Base-by-base conservation (phyloP, 306 rosid genomes). In the Quercus cerris region DNA sequence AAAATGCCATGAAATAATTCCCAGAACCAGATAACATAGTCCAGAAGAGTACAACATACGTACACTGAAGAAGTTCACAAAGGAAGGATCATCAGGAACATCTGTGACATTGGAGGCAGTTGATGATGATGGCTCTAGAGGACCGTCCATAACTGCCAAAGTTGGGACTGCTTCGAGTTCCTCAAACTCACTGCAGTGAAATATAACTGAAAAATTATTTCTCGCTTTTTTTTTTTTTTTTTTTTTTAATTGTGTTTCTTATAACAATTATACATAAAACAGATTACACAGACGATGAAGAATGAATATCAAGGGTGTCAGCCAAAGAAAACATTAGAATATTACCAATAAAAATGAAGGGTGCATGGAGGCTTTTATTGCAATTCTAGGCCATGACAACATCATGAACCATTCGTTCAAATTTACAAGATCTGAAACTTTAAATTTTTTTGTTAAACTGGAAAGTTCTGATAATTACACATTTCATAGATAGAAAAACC, bases 131-230 rank as follows among this genome's bases (percentile, higher is more conserved):
- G 92, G 88, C 44, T 86, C 92, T 20, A 84, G 85, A 70, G 89
- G 92, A 86, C 89, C 92, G 68, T 88, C 89, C 79, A 88, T 88
- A 57, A 88, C 88, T 84, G 92, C 92, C 90, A 86, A 66, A 38
- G 92, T 88, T 67, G 90, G 90, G 31, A 88, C 92, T 46, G 92
- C 89, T 77, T 88, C 90, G 54, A 88, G 82, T 73, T 88, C 89
- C 82, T 86, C 92, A 80, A 88, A 88, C 78, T 84, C 92, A 14
- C 92, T 88, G 84, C 81, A 84, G 75, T 22, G 79, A 74, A 66
- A 75, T 55, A 78, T 49, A 75, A 81, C 67, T 54, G 49, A 57
- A 66, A 62, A 22, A 59, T 72, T 69, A 83, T 76, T 70, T 81
- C 70, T 23, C 38, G 71, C 49, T 28, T 27, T 51, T 31, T 5